phyloP scores from a whole-genome alignment of 1,139 yeast genomes.

The Hansenula sp. region DNA sequence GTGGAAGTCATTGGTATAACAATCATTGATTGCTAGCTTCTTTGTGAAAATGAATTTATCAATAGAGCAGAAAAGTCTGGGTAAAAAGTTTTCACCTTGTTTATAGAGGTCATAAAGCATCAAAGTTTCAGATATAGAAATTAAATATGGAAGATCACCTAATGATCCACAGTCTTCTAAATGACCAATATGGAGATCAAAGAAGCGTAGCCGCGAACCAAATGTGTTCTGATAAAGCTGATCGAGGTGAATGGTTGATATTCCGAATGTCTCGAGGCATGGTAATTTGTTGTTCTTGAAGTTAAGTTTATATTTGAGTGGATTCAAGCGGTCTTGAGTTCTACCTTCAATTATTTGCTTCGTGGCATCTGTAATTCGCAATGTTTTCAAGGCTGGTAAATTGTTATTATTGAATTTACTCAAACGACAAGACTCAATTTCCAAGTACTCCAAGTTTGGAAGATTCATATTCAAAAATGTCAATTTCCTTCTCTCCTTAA shows the following conservation, averaged over 20 bases:
- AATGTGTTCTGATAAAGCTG: background rate
- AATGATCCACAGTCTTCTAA: background rate
- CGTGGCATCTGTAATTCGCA: background rate
- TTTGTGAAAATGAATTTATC: no score
- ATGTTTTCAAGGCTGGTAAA: background rate
- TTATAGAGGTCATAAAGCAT: no score
- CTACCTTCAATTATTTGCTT: no score
- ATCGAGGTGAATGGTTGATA: background rate
- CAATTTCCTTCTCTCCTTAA: background rate
- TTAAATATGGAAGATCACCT: background rate
- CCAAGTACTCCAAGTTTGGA: background rate
- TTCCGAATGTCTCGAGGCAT: background rate
- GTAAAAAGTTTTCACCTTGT: no score
- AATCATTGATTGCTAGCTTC: no score
- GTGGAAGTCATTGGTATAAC: no score
- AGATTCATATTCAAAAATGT: background rate
- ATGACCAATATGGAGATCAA: background rate
- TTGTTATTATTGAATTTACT: background rate
- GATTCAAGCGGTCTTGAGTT: no score
- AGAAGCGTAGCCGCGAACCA: background rate
- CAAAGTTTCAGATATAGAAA: background rate
- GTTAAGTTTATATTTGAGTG: background rate
- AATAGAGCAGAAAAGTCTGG: no score
- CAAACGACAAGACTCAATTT: background rate
- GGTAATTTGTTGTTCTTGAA: background rate